Base-by-base conservation (phyloP, 805 yeast genomes). In the Cyberlindnera galapagoensis region DNA sequence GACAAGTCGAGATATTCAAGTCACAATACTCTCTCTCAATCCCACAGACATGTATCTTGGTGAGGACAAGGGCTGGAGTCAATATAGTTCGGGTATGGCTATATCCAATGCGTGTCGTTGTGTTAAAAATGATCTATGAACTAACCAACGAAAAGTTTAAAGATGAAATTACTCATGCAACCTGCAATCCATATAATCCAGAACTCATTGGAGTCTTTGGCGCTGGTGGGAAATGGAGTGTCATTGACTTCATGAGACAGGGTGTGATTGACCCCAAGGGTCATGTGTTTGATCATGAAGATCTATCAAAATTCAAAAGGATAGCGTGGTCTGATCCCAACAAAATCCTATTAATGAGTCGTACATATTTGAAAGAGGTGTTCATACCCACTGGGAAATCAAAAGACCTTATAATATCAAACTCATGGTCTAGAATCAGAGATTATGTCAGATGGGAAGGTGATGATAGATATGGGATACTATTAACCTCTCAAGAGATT, bases 401-500 rank as follows among this genome's bases (percentile, higher is more conserved):
- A 16, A 48, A 60, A 18, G 57, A 65, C 26, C 41, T 57, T 12
- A 35, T 47, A 7, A 41, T 50, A 4, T 47, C 49, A 7, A 51
- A 58, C 42, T 49, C 54, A 22, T 42, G 49, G 42, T 44, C 50
- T 2, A 24, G 22, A 5, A 26, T 79, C 3, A 51, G 67, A 26
- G 84, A 75, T 34, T 53, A 67, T 32, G 46, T 36, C 14, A 50
- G 51, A 26, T 51, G 61, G 9, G 33, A 37, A 9, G 25, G 30
- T 4, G 48, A 48, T 24, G 62, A 52, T 7, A 43, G 57, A 3
- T 60, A 65, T 37, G 57, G 68, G 4, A 65, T 80, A 24, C 45
- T 82, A 6, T 56, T 86, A 18, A 83, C 94, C 0, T 68, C 86
- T 1, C 71, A 68, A 35, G 88, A 82, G 44, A 31, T 87, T 7